Evolutionary conservation across 805 yeast genomes (phyloP).

Genomic region (Isabelozyma rhagii): DNA sequence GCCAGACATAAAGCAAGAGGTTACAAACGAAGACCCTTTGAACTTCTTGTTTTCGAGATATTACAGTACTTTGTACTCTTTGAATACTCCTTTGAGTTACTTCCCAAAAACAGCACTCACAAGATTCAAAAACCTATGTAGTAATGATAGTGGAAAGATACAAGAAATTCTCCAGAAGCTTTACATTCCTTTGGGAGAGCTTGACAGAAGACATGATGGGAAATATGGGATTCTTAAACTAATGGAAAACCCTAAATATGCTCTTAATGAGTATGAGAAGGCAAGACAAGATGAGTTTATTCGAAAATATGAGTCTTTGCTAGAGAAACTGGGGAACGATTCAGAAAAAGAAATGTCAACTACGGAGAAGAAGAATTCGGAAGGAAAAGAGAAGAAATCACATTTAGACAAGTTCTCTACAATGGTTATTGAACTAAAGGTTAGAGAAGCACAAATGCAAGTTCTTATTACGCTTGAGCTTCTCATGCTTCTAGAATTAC

Average conservation of each 20-base stretch:
- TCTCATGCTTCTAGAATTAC: slow-evolving; percentile 28
- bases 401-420: slow-evolving; percentile 17
- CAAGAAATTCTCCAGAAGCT: slow-evolving; percentile 25
- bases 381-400: neutral
- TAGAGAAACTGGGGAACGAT: slow-evolving; percentile 3
- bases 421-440: slow-evolving; percentile 40
- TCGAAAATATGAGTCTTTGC: slow-evolving; percentile 12
- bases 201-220: slow-evolving; percentile 43
- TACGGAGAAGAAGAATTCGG: neutral
- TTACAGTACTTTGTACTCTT: slow-evolving; percentile 34
- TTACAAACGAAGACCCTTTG: slow-evolving; percentile 22
- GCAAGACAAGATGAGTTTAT: slow-evolving; percentile 18
- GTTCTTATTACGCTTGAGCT: slow-evolving; percentile 47
- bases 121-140: slow-evolving; percentile 43
- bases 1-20: neutral
- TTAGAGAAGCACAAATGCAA: slow-evolving; percentile 57
- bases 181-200: slow-evolving; percentile 29
- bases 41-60: slow-evolving; percentile 32
- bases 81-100: slow-evolving; percentile 38
- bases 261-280: slow-evolving; percentile 14
- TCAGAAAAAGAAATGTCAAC: neutral
- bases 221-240: slow-evolving; percentile 18
- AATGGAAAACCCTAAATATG: neutral
- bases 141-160: slow-evolving; percentile 12
- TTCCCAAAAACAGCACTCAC: slow-evolving; percentile 48